Base-by-base conservation (phyloP, 495 filamentous ascomycete species). In the Talaromyces nanjingensis region DNA sequence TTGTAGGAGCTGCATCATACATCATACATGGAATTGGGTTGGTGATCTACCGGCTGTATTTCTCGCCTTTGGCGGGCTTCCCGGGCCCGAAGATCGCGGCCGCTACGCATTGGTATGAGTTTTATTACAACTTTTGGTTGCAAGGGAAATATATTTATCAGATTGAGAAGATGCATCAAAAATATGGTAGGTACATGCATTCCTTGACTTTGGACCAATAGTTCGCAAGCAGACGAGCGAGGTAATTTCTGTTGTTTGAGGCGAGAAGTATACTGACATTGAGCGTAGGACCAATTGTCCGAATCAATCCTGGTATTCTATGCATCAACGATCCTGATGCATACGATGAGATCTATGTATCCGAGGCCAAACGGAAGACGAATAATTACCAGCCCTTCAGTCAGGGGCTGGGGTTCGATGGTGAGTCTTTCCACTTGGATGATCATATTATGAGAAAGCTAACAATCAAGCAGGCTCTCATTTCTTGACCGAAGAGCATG, bases 1-100 rank as follows among this genome's bases (percentile, higher is more conserved):
- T 56, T 29, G 11, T 56, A 27, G 53, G 22, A 27, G 22, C 22
- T n/a, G 27, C n/a, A 16, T 56, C 53, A 56, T 56, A 56, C 11
- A 27, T 56, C 2, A 11, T 56, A 29, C 14, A 60, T 60, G 33
- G 39, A 16, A 60, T 60, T 22, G 16, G 58, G 0, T 47, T 60
- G 33, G 39, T 60, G 20, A 47, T 42, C 14, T 63, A 63, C 18
- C 37, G 61, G 18, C 69, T 81, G 16, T 79, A 71, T 57, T 70
- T 79, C 49, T 65, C 67, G 42, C 79, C 80, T 4, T 49, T 83
- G 16, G 64, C 74, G 14, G 59, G 65, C 4, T 72, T 81, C 55
- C 80, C 80, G 4, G 83, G 83, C 0, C 81, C 81, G 1, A 77
- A 71, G 29, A 63, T 86, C 1, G 83, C 86, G 0, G 86, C 84